Evolutionary conservation across 345 rosid genomes (phyloP), one percentile per base, ranked within the genome.

Genomic region (Ceriops decandra): DNA sequence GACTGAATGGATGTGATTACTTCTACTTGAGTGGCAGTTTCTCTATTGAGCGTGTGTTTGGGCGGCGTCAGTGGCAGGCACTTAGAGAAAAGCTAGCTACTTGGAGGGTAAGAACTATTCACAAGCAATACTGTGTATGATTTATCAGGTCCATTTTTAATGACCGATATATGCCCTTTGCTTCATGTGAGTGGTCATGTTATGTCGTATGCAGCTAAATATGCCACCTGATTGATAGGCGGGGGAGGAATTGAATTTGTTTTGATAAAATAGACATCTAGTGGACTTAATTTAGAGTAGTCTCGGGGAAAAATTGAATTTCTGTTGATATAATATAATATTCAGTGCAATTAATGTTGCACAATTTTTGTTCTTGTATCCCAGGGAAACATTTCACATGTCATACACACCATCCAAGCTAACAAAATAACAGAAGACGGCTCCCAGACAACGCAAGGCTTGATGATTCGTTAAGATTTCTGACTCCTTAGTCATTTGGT

Each of bases 341-440:
- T 56, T 10, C 24, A 35, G 21, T 9, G 17, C 5, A 49, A 57
- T 42, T 35, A 17, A 10, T 16, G 0, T 4, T 56, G 53, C 5
- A 26, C 19, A 27, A 26, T 70, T 65, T 16, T 8, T 49, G 26
- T 46, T 59, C 30, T 32, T 33, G 5, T 11, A 46, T 53, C 72
- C 67, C 81, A 92, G 99, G 90, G 81, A 20, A 90, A 92, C 75
- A 77, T 95, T 77, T 70, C 80, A 17, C 85, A 74, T 68, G 84
- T 95, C 67, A 90, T 95, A 72, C 82, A 66, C 78, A 88, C 98
- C 77, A 85, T 92, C 66, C 91, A 89, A 76, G 88, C 97, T 1
- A 92, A 85, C 86, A 90, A 95, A 91, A 71, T 81, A 63, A 79
- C 89, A 1, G 97, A 95, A 72, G 98, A 95, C 62, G 83, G 86